Conservation (phyloP, 768 basidiomycete species). For the Suillus hirtellus region DNA sequence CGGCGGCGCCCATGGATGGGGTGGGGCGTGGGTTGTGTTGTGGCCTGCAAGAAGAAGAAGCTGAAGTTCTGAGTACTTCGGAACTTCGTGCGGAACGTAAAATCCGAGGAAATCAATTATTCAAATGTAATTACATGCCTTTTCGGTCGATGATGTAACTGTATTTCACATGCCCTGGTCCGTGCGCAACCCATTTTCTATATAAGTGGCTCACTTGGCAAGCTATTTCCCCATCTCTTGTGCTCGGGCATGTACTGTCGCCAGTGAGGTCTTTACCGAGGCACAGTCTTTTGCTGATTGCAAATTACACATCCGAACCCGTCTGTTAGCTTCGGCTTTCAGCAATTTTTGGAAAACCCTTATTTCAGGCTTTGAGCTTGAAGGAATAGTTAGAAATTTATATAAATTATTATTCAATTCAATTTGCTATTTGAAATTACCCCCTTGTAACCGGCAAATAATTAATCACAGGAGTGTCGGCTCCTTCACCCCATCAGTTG, state of each 20-base stretch:
- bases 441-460: neutral
- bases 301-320: constrained; percentile 96
- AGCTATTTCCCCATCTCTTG: constrained; percentile 65
- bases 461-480: neutral
- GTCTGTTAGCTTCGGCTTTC: constrained; percentile 85
- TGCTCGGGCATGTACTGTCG: constrained; percentile 95
- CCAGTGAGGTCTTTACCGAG: constrained; percentile 96
- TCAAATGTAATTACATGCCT: neutral
- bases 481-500: no score
- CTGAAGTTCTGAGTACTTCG: neutral
- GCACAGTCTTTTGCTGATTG: constrained; percentile 92
- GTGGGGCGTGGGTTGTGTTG: neutral
- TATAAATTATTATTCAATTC: no score
- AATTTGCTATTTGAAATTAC: neutral
- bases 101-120: neutral
- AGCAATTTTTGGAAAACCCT: constrained; percentile 84
- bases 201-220: constrained; percentile 22
- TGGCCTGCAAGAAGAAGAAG: neutral
- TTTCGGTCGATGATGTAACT: neutral
- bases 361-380: constrained; percentile 1
- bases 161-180: constrained; percentile 34
- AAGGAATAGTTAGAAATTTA: neutral
- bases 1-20: neutral
- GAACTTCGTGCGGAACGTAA: neutral
- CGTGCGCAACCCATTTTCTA: constrained; percentile 48